These are phyloP conservation scores for maize (Zea mays) DNA, from an alignment of 176 grass and related monocot genomes.

Conservation along the genomic window DNA sequence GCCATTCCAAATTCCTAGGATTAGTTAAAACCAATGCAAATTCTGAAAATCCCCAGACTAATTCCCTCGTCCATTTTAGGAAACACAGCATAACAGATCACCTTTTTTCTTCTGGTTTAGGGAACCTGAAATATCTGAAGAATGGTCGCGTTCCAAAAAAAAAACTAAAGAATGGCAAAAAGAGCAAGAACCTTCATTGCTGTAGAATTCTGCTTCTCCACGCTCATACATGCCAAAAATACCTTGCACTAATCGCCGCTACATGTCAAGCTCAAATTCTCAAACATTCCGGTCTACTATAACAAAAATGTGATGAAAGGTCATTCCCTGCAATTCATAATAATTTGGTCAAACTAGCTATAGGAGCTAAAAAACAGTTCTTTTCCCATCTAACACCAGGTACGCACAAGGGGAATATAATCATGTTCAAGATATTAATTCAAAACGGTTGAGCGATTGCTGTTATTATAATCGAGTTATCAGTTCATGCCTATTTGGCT, in stretches of 20 bases:
- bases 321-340: constrained; percentile 7
- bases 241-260: background rate
- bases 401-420: background rate
- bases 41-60: background rate
- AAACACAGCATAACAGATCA: background rate
- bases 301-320: background rate
- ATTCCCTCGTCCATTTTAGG: background rate
- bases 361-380: background rate
- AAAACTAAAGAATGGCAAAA: background rate
- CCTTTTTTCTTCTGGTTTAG: background rate
- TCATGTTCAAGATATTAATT: background rate
- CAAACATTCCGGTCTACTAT: background rate
- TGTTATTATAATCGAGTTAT: constrained; percentile 28
- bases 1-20: background rate
- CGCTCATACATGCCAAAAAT: constrained; percentile 6
- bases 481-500: constrained; percentile 28
- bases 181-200: constrained; percentile 17
- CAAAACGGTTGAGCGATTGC: constrained; percentile 15
- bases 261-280: background rate
- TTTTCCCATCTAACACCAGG: background rate
- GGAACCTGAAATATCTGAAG: background rate
- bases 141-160: background rate
- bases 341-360: constrained; percentile 16
- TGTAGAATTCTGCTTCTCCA: constrained; percentile 13
- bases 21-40: background rate